Conservation (phyloP, 179 eudicot genomes). For the Camellia oleifera region DNA sequence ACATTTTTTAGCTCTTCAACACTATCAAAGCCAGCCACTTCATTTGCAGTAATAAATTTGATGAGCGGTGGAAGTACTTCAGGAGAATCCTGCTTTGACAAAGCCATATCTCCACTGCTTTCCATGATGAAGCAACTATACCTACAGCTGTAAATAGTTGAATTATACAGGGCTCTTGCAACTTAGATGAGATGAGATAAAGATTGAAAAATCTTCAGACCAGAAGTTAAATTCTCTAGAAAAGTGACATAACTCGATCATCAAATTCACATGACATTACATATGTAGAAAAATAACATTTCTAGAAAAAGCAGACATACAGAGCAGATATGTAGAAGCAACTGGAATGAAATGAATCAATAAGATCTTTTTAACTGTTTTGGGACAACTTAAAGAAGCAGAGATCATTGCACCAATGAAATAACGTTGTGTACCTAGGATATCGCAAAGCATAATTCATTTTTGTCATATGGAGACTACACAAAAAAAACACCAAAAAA, state of each 20-base stretch:
- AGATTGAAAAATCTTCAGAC: not conserved
- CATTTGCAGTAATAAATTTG: conserved; percentile 36
- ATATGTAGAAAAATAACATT: not conserved
- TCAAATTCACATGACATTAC: not conserved
- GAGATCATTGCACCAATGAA: not conserved
- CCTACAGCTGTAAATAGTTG: conserved; percentile 23
- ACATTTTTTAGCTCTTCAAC: conserved; percentile 22
- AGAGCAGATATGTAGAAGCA: not conserved
- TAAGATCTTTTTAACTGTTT: too few relatives aligned
- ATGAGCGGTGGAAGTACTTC: conserved; percentile 52
- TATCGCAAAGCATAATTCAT: not conserved
- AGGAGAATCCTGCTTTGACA: conserved; percentile 22
- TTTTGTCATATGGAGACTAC: too few relatives aligned
- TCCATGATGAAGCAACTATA: conserved; percentile 38
- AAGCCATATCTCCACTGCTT: conserved; percentile 19
- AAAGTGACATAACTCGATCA: not conserved
- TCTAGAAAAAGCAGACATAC: not conserved
- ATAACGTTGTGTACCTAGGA: not conserved
- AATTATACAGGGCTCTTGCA: not conserved
- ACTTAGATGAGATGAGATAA: not conserved
- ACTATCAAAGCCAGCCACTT: conserved; percentile 52
- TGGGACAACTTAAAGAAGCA: not conserved
- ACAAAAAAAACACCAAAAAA: not conserved
- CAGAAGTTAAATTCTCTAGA: not conserved
- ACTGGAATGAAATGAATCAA: not conserved